Conservation (phyloP, 2,329 filamentous ascomycete species). For the Hirsutella rhossiliensis region DNA sequence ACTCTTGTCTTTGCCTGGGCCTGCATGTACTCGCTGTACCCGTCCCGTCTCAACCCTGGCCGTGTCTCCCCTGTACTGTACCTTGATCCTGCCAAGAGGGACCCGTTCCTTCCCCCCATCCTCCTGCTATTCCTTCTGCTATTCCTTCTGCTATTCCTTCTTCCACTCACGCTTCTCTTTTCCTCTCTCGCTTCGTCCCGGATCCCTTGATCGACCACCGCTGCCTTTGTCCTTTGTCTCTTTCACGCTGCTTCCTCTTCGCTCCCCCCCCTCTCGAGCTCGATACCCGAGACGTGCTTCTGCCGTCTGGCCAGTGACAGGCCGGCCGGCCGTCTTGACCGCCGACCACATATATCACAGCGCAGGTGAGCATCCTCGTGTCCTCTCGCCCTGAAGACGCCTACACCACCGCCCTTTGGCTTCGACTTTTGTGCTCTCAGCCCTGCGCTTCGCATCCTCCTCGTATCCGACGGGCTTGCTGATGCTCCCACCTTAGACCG, state of each 20-base stretch:
- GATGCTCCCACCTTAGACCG: too few relatives aligned
- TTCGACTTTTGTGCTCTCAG: too few relatives aligned
- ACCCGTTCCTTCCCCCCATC: background rate
- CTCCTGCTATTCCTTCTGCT: background rate
- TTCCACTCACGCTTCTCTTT: background rate
- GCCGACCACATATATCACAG: background rate
- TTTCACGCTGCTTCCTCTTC: background rate
- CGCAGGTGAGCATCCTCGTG: background rate
- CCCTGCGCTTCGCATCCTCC: background rate
- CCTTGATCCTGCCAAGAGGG: background rate
- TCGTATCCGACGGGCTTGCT: too few relatives aligned
- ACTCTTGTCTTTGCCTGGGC: background rate
- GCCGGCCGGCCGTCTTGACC: background rate
- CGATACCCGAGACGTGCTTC: background rate
- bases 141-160: background rate
- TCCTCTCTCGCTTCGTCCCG: background rate
- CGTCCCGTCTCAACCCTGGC: background rate
- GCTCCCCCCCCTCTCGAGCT: background rate
- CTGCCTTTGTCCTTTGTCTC: background rate
- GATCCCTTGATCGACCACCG: background rate
- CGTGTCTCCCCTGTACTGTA: background rate
- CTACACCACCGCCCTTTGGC: too few relatives aligned
- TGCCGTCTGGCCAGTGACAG: background rate
- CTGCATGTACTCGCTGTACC: background rate
- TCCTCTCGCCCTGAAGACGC: too few relatives aligned